Conservation (phyloP, 768 basidiomycete genomes). For the Lenzites betulinus region DNA sequence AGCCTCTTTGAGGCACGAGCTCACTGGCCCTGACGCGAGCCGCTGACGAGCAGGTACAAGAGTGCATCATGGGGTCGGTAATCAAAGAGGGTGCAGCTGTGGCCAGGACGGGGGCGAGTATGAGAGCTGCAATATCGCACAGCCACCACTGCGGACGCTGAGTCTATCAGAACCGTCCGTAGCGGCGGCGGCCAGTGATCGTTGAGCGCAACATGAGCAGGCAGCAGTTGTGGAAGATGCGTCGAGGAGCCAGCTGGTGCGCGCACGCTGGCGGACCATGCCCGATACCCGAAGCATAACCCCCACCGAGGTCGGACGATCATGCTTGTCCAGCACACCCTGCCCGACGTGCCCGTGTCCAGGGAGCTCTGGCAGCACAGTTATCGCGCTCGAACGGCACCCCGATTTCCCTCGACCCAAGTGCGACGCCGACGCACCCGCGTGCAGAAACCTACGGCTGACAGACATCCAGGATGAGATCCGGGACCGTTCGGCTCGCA, state of each 20-base stretch:
- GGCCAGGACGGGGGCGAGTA: neutral
- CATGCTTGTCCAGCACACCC: too few relatives aligned
- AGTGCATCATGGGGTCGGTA: neutral
- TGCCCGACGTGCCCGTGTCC: too few relatives aligned
- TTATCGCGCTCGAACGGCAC: neutral
- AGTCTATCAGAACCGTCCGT: neutral
- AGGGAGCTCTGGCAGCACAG: too few relatives aligned
- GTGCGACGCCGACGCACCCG: neutral
- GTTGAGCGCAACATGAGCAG: neutral
- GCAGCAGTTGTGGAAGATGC: neutral
- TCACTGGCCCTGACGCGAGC: too few relatives aligned
- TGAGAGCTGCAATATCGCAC: neutral
- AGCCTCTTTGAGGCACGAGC: too few relatives aligned
- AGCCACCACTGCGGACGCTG: neutral
- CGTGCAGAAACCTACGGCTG: neutral
- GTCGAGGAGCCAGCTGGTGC: neutral
- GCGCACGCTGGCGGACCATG: neutral
- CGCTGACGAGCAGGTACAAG: too few relatives aligned
- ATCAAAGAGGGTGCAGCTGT: neutral
- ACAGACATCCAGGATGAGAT: neutral
- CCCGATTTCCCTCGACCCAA: neutral
- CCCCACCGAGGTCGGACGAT: too few relatives aligned
- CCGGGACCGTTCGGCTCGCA: conserved; percentile 2
- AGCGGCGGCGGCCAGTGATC: neutral
- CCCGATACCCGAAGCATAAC: neutral